These are phyloP conservation scores for Lyophyllum shimeji DNA, from an alignment of 768 basidiomycete genomes.

Conservation along the genomic window DNA sequence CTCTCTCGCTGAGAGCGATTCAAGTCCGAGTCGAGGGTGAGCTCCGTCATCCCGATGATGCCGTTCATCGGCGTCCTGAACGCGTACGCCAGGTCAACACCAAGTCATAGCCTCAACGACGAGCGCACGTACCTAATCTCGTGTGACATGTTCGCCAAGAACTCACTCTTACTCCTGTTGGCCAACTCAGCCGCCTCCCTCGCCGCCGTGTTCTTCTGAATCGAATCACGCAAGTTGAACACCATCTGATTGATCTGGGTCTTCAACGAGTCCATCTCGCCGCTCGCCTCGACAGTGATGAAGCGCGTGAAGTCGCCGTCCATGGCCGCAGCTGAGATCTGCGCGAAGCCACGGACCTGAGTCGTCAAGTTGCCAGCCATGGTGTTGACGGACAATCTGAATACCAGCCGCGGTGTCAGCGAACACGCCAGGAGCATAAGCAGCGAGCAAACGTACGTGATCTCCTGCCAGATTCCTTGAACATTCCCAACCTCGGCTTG, in stretches of 20 bases:
- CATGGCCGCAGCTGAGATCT: slow-evolving; percentile 97
- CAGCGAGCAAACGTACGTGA: slow-evolving; percentile 68
- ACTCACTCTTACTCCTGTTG: slow-evolving; percentile 97
- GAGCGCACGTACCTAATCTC: slow-evolving; percentile 79
- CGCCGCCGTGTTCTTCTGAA: slow-evolving; percentile 98
- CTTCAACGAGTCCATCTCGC: slow-evolving; percentile 99
- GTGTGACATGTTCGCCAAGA: slow-evolving; percentile 98
- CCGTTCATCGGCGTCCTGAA: slow-evolving; percentile 97
- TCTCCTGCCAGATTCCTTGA: slow-evolving; percentile 98
- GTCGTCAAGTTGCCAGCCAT: slow-evolving; percentile 98
- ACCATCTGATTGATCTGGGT: slow-evolving; percentile 99
- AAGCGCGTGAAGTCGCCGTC: slow-evolving; percentile 98
- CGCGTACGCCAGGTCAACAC: neutral
- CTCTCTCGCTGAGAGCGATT: slow-evolving; percentile 95
- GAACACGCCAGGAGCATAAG: neutral
- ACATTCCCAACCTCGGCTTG: slow-evolving; percentile 97
- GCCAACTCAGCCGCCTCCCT: slow-evolving; percentile 96
- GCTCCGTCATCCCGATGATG: slow-evolving; percentile 99
- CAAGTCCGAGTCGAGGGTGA: slow-evolving; percentile 94
- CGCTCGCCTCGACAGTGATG: slow-evolving; percentile 97
- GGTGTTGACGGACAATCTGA: slow-evolving; percentile 91
- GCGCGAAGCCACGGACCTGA: slow-evolving; percentile 98
- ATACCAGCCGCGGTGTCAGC: neutral
- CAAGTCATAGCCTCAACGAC: neutral
- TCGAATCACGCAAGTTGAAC: slow-evolving; percentile 92